Percentiles rank a stretch among this genome's conserved stretches.
Evolutionary conservation across 192 early-diverging fungal species (phyloP).

Genomic region (Kappamyces sp.): DNA sequence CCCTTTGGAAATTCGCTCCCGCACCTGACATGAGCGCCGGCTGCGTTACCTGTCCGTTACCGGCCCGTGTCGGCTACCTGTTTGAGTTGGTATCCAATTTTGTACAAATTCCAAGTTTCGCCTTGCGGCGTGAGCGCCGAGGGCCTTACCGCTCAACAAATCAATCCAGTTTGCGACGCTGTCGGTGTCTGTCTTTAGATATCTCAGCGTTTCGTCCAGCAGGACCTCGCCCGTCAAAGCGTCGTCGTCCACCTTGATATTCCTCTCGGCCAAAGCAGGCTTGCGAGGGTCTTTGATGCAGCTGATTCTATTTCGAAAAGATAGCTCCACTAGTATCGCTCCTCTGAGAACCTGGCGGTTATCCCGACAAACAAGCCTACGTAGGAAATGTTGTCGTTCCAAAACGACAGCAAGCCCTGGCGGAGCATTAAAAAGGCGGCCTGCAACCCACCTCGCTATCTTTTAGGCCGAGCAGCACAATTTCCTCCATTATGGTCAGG

Average conservation of each 20-base stretch:
- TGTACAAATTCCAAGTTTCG: constrained; percentile 98
- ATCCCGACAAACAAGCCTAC: constrained; percentile 20
- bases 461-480: constrained; percentile 88
- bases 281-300: constrained; percentile 77
- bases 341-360: constrained; percentile 68
- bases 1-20: constrained; percentile 93
- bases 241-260: constrained; percentile 76
- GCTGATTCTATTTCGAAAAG: constrained; percentile 81
- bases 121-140: constrained; percentile 40
- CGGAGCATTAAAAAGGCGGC: constrained; percentile 5
- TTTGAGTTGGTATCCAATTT: constrained; percentile 94
- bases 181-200: constrained; percentile 80
- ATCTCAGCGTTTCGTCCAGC: constrained; percentile 87
- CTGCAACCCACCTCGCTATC: constrained; percentile 66
- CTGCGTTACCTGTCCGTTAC: constrained; percentile 29
- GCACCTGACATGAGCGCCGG: constrained; percentile 38
- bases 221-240: constrained; percentile 88
- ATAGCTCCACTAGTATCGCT: constrained; percentile 93
- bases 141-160: constrained; percentile 80
- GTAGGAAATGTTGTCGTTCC: constrained; percentile 99
- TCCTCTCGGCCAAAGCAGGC: constrained; percentile 74
- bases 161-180: constrained; percentile 94
- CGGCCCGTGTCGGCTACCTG: constrained; percentile 35
- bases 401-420: constrained; percentile 93
- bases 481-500: constrained; percentile 95